Percentiles rank a stretch among this genome's conserved stretches.
Conservation (phyloP, 2,329 filamentous ascomycete species). For the Paecilomyces sp. region DNA sequence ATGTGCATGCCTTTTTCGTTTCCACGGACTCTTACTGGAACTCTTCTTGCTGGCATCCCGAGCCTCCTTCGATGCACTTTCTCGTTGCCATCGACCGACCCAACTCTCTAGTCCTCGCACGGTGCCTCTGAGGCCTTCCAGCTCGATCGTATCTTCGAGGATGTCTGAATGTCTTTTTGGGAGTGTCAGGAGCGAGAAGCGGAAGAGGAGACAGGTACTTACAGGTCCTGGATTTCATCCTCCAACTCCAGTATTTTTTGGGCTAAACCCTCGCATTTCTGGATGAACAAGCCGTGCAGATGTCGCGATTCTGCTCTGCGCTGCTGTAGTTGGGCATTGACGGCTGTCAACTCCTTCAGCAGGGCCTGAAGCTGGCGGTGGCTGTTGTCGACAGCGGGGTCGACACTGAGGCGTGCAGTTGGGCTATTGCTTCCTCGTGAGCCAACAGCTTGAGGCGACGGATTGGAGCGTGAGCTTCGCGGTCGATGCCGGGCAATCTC, state of each 20-base stretch:
- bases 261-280: slow-evolving; percentile 51
- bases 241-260: slow-evolving; percentile 56
- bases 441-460: slow-evolving; percentile 3
- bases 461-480: slow-evolving; percentile 4
- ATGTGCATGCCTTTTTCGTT: slow-evolving; percentile 9
- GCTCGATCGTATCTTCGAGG: slow-evolving; percentile 24
- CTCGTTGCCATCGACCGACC: slow-evolving; percentile 19
- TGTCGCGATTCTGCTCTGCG: slow-evolving; percentile 39
- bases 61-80: slow-evolving; percentile 10
- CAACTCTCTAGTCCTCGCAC: slow-evolving; percentile 27
- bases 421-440: neutral
- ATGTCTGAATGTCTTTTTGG: slow-evolving; percentile 20
- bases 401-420: neutral
- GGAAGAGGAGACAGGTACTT: slow-evolving; percentile 12
- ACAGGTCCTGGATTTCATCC: slow-evolving; percentile 53
- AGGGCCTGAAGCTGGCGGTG: slow-evolving; percentile 14
- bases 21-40: slow-evolving; percentile 9
- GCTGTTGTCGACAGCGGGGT: slow-evolving; percentile 3
- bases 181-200: neutral
- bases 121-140: slow-evolving; percentile 29
- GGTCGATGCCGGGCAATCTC: slow-evolving; percentile 13
- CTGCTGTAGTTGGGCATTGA: slow-evolving; percentile 18
- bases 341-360: slow-evolving; percentile 15
- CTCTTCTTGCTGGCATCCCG: neutral
- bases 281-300: slow-evolving; percentile 55